Conservation (phyloP, 2,329 filamentous ascomycete genomes). For the Penicillium sp. region DNA sequence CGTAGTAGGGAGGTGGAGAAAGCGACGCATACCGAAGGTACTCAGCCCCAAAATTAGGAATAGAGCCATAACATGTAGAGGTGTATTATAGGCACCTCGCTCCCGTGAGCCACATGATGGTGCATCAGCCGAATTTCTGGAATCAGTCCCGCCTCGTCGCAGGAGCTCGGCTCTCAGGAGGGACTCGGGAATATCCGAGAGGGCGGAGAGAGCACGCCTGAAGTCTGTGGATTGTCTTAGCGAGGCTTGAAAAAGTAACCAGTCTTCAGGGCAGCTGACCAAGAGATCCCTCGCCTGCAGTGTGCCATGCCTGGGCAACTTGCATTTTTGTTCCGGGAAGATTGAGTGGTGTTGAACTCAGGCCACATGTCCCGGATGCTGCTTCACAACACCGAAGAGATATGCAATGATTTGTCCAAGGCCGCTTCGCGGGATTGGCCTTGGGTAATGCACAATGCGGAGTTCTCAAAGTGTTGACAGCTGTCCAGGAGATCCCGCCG, state of each 20-base stretch:
- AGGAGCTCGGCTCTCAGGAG: conserved; percentile 34
- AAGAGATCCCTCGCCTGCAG: conserved; percentile 10
- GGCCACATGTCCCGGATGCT: conserved; percentile 13
- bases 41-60: conserved; percentile 61
- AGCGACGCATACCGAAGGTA: conserved; percentile 36
- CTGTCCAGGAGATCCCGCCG: conserved; percentile 2
- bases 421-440: neutral
- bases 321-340: conserved; percentile 19
- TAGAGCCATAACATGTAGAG: conserved; percentile 65
- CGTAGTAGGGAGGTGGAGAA: neutral
- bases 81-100: conserved; percentile 58
- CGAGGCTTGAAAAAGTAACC: neutral
- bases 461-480: neutral
- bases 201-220: conserved; percentile 19
- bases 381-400: neutral
- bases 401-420: neutral
- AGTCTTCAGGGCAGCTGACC: conserved; percentile 7
- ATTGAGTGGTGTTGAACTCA: conserved; percentile 3
- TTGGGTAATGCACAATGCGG: neutral
- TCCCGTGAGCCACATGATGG: conserved; percentile 37
- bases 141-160: conserved; percentile 23
- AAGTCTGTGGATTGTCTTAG: conserved; percentile 13
- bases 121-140: conserved; percentile 16
- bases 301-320: conserved; percentile 17
- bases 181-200: conserved; percentile 34